Conservation (phyloP, 176 grass and related monocot species). For the Eleusine coracana region DNA sequence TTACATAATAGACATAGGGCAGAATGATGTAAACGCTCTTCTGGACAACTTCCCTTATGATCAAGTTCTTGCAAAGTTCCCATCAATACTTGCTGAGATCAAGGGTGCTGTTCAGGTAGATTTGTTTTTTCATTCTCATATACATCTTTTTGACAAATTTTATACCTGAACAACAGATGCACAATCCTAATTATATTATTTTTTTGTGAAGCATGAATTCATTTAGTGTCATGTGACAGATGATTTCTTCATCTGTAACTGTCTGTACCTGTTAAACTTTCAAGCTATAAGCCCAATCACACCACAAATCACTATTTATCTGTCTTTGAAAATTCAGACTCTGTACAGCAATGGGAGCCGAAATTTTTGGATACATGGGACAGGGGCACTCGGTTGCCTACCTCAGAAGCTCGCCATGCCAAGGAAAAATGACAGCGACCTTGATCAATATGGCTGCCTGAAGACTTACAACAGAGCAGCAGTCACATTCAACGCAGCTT, state of each 20-base stretch:
- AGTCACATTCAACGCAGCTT: conserved; percentile 60
- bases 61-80: conserved; percentile 59
- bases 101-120: conserved; percentile 67
- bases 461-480: conserved; percentile 74
- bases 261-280: background rate
- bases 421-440: conserved; percentile 51
- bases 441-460: conserved; percentile 76
- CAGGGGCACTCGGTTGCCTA: conserved; percentile 77
- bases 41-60: conserved; percentile 46
- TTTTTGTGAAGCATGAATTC: background rate
- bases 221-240: background rate
- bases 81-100: conserved; percentile 61
- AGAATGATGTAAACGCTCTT: conserved; percentile 75
- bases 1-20: conserved; percentile 86
- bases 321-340: conserved; percentile 43
- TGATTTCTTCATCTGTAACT: background rate
- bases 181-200: background rate
- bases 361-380: conserved; percentile 85
- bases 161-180: background rate
- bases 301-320: background rate
- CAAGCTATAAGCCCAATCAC: background rate
- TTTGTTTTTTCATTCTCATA: background rate
- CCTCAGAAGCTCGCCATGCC: conserved; percentile 80
- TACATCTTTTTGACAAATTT: background rate
- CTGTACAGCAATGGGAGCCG: conserved; percentile 60